Evolutionary conservation across 345 rosid species (phyloP).

Genomic region (Physaria fendleri): DNA sequence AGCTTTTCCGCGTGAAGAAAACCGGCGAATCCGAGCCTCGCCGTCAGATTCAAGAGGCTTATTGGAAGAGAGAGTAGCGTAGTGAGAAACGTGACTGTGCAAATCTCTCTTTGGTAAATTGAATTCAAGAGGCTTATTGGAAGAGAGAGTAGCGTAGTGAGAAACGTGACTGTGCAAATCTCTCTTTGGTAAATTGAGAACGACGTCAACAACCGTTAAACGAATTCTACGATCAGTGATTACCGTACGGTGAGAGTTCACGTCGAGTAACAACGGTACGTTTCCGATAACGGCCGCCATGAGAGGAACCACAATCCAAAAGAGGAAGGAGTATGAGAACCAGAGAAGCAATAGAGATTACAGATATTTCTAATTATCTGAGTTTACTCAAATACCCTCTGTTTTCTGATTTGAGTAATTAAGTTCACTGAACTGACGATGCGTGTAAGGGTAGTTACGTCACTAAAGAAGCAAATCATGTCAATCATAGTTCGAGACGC

Average conservation of each 20-base stretch:
- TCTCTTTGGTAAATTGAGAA: constrained; percentile 46
- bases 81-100: constrained; percentile 21
- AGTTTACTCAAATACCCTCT: constrained; percentile 21
- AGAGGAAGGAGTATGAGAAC: constrained; percentile 10
- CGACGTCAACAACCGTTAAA: constrained; percentile 38
- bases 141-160: constrained; percentile 25
- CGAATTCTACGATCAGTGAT: constrained; percentile 59
- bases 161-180: constrained; percentile 33
- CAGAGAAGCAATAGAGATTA: constrained; percentile 9
- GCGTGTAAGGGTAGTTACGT: constrained; percentile 27
- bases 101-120: constrained; percentile 55
- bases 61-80: constrained; percentile 24
- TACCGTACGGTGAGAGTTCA: constrained; percentile 39
- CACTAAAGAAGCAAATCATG: constrained; percentile 17
- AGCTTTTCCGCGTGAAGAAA: constrained; percentile 47
- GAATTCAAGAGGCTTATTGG: constrained; percentile 46
- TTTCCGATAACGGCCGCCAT: constrained; percentile 81
- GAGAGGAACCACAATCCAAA: background rate
- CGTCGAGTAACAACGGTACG: constrained; percentile 53
- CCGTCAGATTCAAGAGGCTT: constrained; percentile 56
- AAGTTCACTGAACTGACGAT: background rate
- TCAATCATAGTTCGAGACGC: constrained; percentile 30
- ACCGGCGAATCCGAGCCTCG: constrained; percentile 40
- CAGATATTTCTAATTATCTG: constrained; percentile 30
- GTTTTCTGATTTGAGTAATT: background rate